These are phyloP conservation scores for Umbelopsis sp. DNA, from an alignment of 371 early-diverging fungal species.

Conservation along the genomic window DNA sequence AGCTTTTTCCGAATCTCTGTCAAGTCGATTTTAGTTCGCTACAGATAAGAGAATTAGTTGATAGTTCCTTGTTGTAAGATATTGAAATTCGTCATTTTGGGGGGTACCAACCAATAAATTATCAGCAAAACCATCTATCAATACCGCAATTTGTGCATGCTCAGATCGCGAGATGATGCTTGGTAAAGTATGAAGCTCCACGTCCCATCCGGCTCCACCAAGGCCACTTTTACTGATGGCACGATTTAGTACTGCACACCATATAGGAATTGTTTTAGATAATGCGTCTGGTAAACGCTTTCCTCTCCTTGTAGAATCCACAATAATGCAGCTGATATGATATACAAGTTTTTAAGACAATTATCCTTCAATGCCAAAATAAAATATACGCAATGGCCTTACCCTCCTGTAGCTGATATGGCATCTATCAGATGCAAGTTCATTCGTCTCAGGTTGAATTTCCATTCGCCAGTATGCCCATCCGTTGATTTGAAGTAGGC, in stretches of 20 bases:
- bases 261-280: conserved; percentile 87
- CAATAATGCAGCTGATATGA: conserved; percentile 68
- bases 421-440: conserved; percentile 73
- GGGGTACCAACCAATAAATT: conserved; percentile 45
- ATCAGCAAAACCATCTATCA: conserved; percentile 64
- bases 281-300: conserved; percentile 85
- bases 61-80: neutral
- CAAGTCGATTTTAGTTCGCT: neutral
- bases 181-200: conserved; percentile 65
- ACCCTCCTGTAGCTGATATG: conserved; percentile 65
- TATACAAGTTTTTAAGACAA: neutral
- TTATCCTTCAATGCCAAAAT: neutral
- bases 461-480: conserved; percentile 86
- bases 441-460: conserved; percentile 76
- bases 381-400: conserved; percentile 14
- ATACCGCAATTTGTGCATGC: conserved; percentile 66
- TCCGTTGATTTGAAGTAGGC: conserved; percentile 93
- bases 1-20: conserved; percentile 24
- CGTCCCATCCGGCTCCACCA: conserved; percentile 51
- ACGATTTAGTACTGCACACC: conserved; percentile 80
- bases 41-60: neutral
- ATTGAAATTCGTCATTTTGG: neutral
- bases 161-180: conserved; percentile 72
- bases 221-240: conserved; percentile 35
- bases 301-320: conserved; percentile 87